These are phyloP conservation scores for Paracamarosporium sp. DNA, from an alignment of 2,329 filamentous ascomycete species.

Conservation along the genomic window DNA sequence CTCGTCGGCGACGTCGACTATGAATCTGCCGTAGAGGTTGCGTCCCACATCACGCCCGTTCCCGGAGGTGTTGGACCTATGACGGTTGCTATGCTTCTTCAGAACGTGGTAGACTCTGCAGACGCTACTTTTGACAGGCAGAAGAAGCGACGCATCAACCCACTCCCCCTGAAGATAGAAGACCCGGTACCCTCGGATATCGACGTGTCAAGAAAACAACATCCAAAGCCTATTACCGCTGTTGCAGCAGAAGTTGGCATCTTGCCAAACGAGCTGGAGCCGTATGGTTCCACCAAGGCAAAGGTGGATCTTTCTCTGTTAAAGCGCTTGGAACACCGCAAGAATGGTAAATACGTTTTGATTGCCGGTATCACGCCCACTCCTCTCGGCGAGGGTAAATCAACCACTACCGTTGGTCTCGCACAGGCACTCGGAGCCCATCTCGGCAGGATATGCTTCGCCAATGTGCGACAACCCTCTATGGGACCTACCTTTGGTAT, in stretches of 20 bases:
- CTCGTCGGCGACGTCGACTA: conserved; percentile 96
- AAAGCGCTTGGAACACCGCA: conserved; percentile 83
- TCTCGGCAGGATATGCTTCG: conserved; percentile 85
- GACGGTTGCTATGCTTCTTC: conserved; percentile 97
- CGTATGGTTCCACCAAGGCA: conserved; percentile 93
- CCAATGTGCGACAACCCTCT: conserved; percentile 95
- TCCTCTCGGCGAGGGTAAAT: conserved; percentile 96
- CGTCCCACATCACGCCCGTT: conserved; percentile 92
- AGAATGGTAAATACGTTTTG: conserved; percentile 88
- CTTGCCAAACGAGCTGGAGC: conserved; percentile 85
- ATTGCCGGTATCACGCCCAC: conserved; percentile 97
- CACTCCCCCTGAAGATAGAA: conserved; percentile 81
- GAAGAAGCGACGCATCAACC: conserved; percentile 78
- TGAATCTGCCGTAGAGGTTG: conserved; percentile 81
- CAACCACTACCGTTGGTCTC: conserved; percentile 94
- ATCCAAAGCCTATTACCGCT: conserved; percentile 87
- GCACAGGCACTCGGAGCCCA: conserved; percentile 92
- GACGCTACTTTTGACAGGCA: conserved; percentile 82
- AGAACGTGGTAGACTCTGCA: conserved; percentile 91
- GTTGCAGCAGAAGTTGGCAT: conserved; percentile 89
- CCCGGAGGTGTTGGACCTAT: conserved; percentile 97
- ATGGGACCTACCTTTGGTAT: conserved; percentile 98
- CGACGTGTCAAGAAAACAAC: conserved; percentile 85
- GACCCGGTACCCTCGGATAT: conserved; percentile 94
- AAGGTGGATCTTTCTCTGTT: conserved; percentile 88